Evolutionary conservation across 2,329 filamentous ascomycete genomes (phyloP).

Genomic region (Sclerotiophoma versabilis): DNA sequence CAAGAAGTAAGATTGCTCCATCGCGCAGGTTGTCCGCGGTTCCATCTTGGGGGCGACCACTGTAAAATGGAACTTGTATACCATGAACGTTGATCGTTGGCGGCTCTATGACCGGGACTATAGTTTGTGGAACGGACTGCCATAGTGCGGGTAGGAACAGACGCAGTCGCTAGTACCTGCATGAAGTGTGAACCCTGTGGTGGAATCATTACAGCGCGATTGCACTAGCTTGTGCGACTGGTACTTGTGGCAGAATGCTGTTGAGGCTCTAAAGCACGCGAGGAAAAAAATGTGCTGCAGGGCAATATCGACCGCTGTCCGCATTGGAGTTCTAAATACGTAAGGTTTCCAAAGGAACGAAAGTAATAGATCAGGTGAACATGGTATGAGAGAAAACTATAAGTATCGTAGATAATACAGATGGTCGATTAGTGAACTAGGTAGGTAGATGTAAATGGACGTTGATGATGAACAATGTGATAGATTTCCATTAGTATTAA

Average conservation of each 20-base stretch:
- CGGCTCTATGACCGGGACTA: background rate
- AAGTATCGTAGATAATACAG: too few relatives aligned
- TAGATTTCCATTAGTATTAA: constrained; percentile 15
- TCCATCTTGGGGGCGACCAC: too few relatives aligned
- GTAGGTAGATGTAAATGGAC: too few relatives aligned
- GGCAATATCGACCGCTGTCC: background rate
- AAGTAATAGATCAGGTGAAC: too few relatives aligned
- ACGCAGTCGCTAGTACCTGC: constrained; percentile 1
- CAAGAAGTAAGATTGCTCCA: too few relatives aligned
- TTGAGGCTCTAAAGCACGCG: background rate
- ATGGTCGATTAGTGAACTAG: too few relatives aligned
- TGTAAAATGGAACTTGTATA: too few relatives aligned
- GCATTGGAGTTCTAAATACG: background rate
- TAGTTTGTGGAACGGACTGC: background rate
- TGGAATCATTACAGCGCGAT: background rate
- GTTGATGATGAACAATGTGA: background rate
- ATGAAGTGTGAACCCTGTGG: background rate
- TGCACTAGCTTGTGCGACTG: background rate
- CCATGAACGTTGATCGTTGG: background rate
- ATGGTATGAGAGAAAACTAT: too few relatives aligned
- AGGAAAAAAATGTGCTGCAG: background rate
- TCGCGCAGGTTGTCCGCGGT: too few relatives aligned
- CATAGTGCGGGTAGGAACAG: background rate
- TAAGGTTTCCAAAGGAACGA: background rate
- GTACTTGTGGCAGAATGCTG: background rate